Evolutionary conservation across 495 filamentous ascomycete species (phyloP).

Genomic region (Penicilliopsis zonata): DNA sequence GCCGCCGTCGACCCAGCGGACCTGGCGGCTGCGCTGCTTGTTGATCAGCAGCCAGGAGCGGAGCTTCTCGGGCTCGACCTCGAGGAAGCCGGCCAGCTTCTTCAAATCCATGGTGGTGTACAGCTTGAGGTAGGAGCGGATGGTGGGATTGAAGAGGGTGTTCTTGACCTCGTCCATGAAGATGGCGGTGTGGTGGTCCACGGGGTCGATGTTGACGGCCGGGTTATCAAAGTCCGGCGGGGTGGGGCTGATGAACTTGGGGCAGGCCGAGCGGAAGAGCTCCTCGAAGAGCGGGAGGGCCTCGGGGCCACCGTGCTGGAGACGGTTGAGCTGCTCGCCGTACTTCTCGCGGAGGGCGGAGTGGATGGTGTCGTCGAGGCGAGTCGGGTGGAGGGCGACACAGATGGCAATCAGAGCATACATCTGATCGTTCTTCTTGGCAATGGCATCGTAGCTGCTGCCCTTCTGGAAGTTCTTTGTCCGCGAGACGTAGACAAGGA

Average conservation of each 20-base stretch:
- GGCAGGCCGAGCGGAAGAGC: slow-evolving; percentile 88
- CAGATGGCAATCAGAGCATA: slow-evolving; percentile 98
- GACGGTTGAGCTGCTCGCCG: slow-evolving; percentile 86
- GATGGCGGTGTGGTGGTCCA: slow-evolving; percentile 91
- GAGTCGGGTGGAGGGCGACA: slow-evolving; percentile 90
- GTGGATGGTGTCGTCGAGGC: slow-evolving; percentile 98
- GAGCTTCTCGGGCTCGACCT: slow-evolving; percentile 85
- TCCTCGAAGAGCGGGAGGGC: slow-evolving; percentile 93
- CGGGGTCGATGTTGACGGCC: slow-evolving; percentile 84
- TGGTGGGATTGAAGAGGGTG: slow-evolving; percentile 82
- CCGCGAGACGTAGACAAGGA: slow-evolving; percentile 94
- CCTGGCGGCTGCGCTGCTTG: slow-evolving; percentile 95
- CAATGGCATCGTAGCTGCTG: slow-evolving; percentile 91
- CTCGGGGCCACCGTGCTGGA: slow-evolving; percentile 92
- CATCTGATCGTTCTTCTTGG: slow-evolving; percentile 99
- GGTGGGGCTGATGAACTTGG: slow-evolving; percentile 97
- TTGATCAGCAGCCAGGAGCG: slow-evolving; percentile 85
- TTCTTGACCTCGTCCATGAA: slow-evolving; percentile 99
- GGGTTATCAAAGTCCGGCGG: slow-evolving; percentile 96
- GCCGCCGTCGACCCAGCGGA: slow-evolving; percentile 83
- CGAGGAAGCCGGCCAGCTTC: slow-evolving; percentile 94
- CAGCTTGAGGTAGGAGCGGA: slow-evolving; percentile 95
- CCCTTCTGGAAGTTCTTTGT: slow-evolving; percentile 99
- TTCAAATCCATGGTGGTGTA: slow-evolving; percentile 99
- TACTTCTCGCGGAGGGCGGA: slow-evolving; percentile 97